Percentiles rank a stretch among this genome's conserved stretches.
Evolutionary conservation across 345 rosid species (phyloP).

Genomic region (Syzygium oleosum): DNA sequence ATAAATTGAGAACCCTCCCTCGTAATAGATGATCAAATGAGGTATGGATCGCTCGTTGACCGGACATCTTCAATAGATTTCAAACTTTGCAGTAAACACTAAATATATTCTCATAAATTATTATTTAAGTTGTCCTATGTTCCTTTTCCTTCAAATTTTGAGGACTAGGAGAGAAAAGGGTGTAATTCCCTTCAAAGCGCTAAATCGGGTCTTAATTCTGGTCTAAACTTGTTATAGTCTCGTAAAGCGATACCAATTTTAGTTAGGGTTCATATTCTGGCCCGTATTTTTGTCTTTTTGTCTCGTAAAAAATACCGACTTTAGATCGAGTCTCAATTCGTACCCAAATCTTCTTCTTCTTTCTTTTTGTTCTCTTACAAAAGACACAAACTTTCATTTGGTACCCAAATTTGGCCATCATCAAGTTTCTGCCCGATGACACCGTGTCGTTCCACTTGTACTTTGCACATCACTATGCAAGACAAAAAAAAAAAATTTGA

Average conservation of each 20-base stretch:
- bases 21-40: too few relatives aligned
- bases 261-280: not conserved
- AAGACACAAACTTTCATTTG: not conserved
- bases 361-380: too few relatives aligned
- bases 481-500: not conserved
- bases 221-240: not conserved
- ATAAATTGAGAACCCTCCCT: too few relatives aligned
- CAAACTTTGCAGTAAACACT: too few relatives aligned
- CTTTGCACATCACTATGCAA: not conserved
- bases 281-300: not conserved
- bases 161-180: not conserved
- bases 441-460: not conserved
- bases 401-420: not conserved
- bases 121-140: not conserved
- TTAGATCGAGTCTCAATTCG: not conserved
- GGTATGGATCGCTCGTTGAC: too few relatives aligned
- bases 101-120: not conserved
- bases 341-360: rapidly evolving
- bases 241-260: not conserved
- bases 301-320: not conserved
- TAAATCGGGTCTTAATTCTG: not conserved
- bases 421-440: not conserved
- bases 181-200: not conserved
- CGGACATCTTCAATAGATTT: too few relatives aligned
- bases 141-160: not conserved